These are phyloP conservation scores for Esteya vermicola DNA, from an alignment of 2,329 filamentous ascomycete species.

Conservation along the genomic window DNA sequence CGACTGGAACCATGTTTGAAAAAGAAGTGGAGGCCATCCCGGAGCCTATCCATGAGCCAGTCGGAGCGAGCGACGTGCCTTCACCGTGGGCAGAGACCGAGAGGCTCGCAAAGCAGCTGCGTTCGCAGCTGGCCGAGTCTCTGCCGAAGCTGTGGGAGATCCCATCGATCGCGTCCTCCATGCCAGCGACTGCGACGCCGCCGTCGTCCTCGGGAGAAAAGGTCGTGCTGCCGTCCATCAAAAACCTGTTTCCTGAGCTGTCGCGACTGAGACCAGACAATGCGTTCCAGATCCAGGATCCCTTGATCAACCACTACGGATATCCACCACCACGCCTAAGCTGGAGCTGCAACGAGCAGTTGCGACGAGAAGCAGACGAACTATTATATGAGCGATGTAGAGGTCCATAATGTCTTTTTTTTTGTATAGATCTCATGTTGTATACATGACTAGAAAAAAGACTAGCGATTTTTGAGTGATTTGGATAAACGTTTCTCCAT, in stretches of 20 bases:
- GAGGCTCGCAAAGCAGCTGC: neutral
- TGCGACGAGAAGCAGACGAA: constrained; percentile 7
- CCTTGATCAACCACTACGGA: neutral
- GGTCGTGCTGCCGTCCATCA: constrained; percentile 3
- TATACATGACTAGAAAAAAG: too few species aligned
- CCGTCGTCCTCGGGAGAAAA: too few species aligned
- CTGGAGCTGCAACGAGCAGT: constrained; percentile 8
- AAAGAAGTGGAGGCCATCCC: neutral
- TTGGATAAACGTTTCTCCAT: too few species aligned
- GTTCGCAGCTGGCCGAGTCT: neutral
- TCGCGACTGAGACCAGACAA: neutral
- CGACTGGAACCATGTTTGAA: too few species aligned
- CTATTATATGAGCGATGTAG: neutral
- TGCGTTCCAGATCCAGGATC: constrained; percentile 5
- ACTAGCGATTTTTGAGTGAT: too few species aligned
- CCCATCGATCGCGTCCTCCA: too few species aligned
- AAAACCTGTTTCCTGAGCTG: constrained; percentile 3
- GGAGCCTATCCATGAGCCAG: neutral
- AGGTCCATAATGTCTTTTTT: too few species aligned
- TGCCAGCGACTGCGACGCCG: too few species aligned
- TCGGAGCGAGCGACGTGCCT: too few species aligned
- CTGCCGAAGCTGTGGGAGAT: too few species aligned
- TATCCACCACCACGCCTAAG: constrained; percentile 4
- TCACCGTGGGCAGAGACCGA: constrained; percentile 4
- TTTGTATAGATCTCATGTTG: too few species aligned